These are phyloP conservation scores for Pterocarpus macrocarpus DNA, from an alignment of 306 rosid species.

Conservation along the genomic window DNA sequence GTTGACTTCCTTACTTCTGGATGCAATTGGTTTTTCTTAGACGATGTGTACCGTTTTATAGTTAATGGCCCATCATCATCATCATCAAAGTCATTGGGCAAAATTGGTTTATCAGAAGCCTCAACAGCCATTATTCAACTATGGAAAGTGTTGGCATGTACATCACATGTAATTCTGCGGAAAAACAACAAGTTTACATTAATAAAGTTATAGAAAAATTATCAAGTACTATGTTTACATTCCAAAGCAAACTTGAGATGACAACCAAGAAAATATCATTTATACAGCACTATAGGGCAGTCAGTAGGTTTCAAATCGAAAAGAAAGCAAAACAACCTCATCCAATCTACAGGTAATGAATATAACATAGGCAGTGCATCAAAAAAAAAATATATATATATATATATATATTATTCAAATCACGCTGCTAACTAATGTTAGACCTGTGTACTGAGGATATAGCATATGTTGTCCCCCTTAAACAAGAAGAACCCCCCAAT, in stretches of 20 bases:
- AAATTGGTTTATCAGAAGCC: slow-evolving; percentile 51
- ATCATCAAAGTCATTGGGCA: slow-evolving; percentile 29
- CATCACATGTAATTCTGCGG: slow-evolving; percentile 48
- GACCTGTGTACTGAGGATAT: slow-evolving; percentile 2
- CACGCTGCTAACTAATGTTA: neutral
- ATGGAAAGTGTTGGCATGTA: slow-evolving; percentile 35
- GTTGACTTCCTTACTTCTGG: slow-evolving; percentile 50
- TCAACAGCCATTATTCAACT: slow-evolving; percentile 61
- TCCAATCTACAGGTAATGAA: slow-evolving; percentile 12
- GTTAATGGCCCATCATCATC: slow-evolving; percentile 45
- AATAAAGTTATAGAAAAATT: slow-evolving; percentile 12
- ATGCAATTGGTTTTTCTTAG: slow-evolving; percentile 50
- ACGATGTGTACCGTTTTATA: slow-evolving; percentile 42
- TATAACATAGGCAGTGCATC: neutral
- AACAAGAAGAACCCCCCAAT: slow-evolving; percentile 7
- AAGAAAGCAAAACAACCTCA: slow-evolving; percentile 25
- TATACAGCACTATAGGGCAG: slow-evolving; percentile 14
- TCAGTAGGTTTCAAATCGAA: slow-evolving; percentile 24
- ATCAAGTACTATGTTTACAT: neutral
- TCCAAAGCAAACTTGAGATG: slow-evolving; percentile 13
- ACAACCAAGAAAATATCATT: slow-evolving; percentile 22
- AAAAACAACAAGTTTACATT: slow-evolving; percentile 21
- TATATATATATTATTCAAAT: neutral
- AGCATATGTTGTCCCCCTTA: neutral
- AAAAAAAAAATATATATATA: too few relatives aligned